Percentiles rank a stretch among this genome's conserved stretches.
These are phyloP conservation scores for Neofusicoccum umdonicola DNA, from an alignment of 2,329 filamentous ascomycete species.

Conservation along the genomic window DNA sequence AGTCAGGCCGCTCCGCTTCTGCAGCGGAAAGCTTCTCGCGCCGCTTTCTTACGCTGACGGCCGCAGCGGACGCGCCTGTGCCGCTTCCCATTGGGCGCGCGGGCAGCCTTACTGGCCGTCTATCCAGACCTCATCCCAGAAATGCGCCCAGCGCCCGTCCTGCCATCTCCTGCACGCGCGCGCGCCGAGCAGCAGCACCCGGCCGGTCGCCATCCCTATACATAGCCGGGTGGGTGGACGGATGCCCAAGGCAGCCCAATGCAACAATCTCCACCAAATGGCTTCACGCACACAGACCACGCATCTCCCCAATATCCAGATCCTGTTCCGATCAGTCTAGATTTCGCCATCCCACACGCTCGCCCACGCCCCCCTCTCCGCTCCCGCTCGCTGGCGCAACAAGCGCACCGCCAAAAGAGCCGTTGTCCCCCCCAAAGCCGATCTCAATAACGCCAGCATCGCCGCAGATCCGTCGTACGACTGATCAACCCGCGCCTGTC, in stretches of 20 bases:
- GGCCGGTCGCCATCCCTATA: neutral
- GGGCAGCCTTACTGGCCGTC: neutral
- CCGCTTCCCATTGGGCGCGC: neutral
- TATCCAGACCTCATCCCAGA: conserved; percentile 4
- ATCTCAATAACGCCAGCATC: conserved; percentile 7
- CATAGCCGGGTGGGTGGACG: neutral
- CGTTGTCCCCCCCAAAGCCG: neutral
- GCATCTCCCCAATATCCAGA: too few species aligned
- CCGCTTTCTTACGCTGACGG: neutral
- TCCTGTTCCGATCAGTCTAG: neutral
- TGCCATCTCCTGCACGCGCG: neutral
- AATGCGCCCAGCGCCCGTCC: neutral
- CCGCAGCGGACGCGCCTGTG: neutral
- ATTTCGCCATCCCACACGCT: neutral
- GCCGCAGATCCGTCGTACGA: conserved; percentile 12
- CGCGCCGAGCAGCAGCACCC: neutral
- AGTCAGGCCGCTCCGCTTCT: neutral
- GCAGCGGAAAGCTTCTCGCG: neutral
- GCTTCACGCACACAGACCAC: neutral
- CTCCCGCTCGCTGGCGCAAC: neutral
- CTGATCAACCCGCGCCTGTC: conserved; percentile 4
- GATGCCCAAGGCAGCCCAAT: neutral
- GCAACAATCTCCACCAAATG: neutral
- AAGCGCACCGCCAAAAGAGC: neutral
- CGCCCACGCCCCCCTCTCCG: neutral